Base-by-base conservation (phyloP, 139 green algal species). In the Picochlorum costavermella region DNA sequence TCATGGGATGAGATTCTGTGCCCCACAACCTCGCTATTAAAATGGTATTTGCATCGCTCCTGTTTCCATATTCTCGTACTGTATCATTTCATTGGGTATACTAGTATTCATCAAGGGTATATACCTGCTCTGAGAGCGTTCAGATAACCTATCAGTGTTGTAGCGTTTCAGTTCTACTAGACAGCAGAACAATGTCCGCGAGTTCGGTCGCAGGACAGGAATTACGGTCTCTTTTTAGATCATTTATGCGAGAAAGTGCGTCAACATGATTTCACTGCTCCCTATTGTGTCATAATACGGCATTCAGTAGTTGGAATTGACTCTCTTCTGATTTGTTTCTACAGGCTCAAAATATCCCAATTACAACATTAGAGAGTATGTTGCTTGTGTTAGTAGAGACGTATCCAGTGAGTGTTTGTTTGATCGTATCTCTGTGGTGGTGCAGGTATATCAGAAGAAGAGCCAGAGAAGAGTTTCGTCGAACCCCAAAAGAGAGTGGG, bases 341-440 rank as follows among this genome's bases (percentile, higher is more conserved):
- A 66, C 78, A 72, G 83, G 81, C 2, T 28, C 49, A 13, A 72
- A 79, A 20, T 86, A 83, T 37, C 78, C 81, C 3, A 86, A 84
- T 67, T 91, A 91, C 72, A 91, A 91, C 64, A 70, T 91, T 10
- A 69, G 80, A 58, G 81, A 91, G 81, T 90, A 58, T 69, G 46
- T 60, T 5, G 2, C 13, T 59, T 40, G 20, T 23, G 20, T 23
- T 23, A 23, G 14, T 29, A 28, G 17, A 30, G 50, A 1, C 1
- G 5, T 43, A 53, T 37, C 23, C 6, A 40, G 33, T 6, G 6
- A 28, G 5, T 8, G 6, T 25, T 44, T 12, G 5, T 50, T 5
- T 26, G 36, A 45, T 31, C 51, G 6, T 44, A 31, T 31, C 45
- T 20, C 17, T 48, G 33, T 48, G 11, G 20, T n/a, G 1, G 33